Evolutionary conservation across 176 grass and related monocot species (phyloP), one percentile per base, ranked within the genome.

Genomic region (Oryza nivara): DNA sequence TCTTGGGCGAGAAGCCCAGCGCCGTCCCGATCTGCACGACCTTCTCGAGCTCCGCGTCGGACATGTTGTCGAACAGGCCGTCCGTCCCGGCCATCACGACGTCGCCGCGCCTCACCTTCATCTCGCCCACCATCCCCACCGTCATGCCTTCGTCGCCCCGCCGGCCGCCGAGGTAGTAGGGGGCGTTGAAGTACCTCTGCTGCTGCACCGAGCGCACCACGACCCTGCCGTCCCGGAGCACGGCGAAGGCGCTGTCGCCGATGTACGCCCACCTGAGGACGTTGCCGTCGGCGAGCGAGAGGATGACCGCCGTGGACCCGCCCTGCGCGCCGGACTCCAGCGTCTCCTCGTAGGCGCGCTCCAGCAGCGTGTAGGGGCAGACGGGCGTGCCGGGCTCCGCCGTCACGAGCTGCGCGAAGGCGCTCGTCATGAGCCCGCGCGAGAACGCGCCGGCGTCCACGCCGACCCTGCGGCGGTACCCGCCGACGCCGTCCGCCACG

Each of bases 51-150:
- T 79, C 68, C 0, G 2, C 2, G 43, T 88, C 74, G 51, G 73
- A 78, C 68, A 88, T 6, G 80, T 88, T 88, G 44, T 88, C 86
- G 80, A 88, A 88, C 16, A 88, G 41, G 7, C 80, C 81, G 68
- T 88, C 81, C 0, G 86, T 79, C 38, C 74, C 80, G 43, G 43
- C 11, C 7, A 88, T 80, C 40, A 84, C 68, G 19, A 88, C 75
- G 81, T 88, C 86, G 54, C 68, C 86, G 17, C 20, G 2, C 17
- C 13, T 64, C 6, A 81, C 72, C 22, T 6, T 0, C 2, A 73
- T 28, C 7, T 52, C 35, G 32, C 73, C 68, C 43, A 74, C 81
- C n/a, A 44, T 30, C 14, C 51, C 80, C 2, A 20, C 12, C 7
- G 12, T 7, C 0, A 72, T 4, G 12, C 43, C 20, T 5, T 28